Evolutionary conservation across 345 rosid genomes (phyloP), one percentile per base, ranked within the genome.

Genomic region (Salix arbutifolia): DNA sequence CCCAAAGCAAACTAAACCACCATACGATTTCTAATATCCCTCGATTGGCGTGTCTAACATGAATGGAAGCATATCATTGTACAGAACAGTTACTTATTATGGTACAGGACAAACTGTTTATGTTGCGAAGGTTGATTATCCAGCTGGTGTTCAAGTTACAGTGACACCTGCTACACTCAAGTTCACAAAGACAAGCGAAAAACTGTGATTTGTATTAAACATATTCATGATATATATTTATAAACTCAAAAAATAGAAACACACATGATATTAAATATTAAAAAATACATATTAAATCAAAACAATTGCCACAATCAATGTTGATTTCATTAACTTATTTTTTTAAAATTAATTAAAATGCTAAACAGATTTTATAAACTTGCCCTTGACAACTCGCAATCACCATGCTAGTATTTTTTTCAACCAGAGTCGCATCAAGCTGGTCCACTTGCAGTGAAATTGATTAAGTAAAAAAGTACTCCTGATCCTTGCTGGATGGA

Each of bases 21-120:
- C 87, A 67, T 76, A 84, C 25, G 76, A 90, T 62, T 79, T 90
- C n/a, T 86, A 84, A 79, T 85, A 84, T 74, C 86, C 88, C 42
- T 88, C 89, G 23, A 85, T 90, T 16, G 86, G 87, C 6, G 84
- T 85, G 25, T 84, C 88, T 66, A 81, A 66, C 67, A 70, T 85
- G 89, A 79, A 73, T 4, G 87, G 90, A 78, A 83, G 76, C 52
- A 77, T 83, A 61, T 79, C 87, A 6, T 77, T 86, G 28, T 42
- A 69, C 14, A 74, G 82, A 65, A 86, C 85, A 35, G 86, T 86
- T 53, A 86, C 91, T 11, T 88, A 86, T 65, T 75, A 83, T 5
- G 86, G 89, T 4, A 40, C 75, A 33, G 85, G 88, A 53, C 84
- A 80, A 8, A 71, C 86, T 1, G 74, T 60, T 17, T 84, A 82